A percentile compares a stretch with the other conserved stretches of the same genome.
Conservation (phyloP, 495 filamentous ascomycete species). For the Lindgomyces ingoldianus region DNA sequence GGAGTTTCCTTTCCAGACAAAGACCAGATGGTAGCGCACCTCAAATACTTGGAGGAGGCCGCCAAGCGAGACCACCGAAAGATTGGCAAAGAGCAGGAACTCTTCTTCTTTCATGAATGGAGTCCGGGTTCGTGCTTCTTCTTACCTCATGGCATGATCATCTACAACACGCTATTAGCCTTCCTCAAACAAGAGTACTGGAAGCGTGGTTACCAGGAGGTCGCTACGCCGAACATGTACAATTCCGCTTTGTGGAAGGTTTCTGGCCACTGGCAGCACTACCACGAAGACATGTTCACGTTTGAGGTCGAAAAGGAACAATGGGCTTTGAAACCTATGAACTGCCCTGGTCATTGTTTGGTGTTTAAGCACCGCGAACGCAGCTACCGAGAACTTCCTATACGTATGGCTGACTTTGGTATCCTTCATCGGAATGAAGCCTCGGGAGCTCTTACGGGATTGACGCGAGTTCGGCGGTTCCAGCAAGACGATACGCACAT, state of each 20-base stretch:
- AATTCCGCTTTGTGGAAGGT: slow-evolving; percentile 88
- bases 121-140: slow-evolving; percentile 94
- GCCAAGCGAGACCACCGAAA: slow-evolving; percentile 91
- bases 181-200: slow-evolving; percentile 87
- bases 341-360: slow-evolving; percentile 86
- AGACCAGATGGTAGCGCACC: slow-evolving; percentile 84
- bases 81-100: slow-evolving; percentile 90
- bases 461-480: slow-evolving; percentile 90
- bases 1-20: slow-evolving; percentile 97
- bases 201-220: slow-evolving; percentile 91
- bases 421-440: slow-evolving; percentile 94
- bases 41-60: slow-evolving; percentile 92
- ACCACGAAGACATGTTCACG: slow-evolving; percentile 96
- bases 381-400: slow-evolving; percentile 84
- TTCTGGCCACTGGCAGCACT: slow-evolving; percentile 93
- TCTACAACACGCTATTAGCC: slow-evolving; percentile 82
- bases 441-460: slow-evolving; percentile 83
- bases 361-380: slow-evolving; percentile 76
- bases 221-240: slow-evolving; percentile 95
- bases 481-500: slow-evolving; percentile 96
- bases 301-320: slow-evolving; percentile 87
- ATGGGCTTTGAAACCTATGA: slow-evolving; percentile 94
- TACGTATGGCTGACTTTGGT: slow-evolving; percentile 92
- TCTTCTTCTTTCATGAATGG: slow-evolving; percentile 92
- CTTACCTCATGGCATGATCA: slow-evolving; percentile 86